phyloP scores from a whole-genome alignment of 2,329 filamentous ascomycete genomes.

The Penicillium sp. region DNA sequence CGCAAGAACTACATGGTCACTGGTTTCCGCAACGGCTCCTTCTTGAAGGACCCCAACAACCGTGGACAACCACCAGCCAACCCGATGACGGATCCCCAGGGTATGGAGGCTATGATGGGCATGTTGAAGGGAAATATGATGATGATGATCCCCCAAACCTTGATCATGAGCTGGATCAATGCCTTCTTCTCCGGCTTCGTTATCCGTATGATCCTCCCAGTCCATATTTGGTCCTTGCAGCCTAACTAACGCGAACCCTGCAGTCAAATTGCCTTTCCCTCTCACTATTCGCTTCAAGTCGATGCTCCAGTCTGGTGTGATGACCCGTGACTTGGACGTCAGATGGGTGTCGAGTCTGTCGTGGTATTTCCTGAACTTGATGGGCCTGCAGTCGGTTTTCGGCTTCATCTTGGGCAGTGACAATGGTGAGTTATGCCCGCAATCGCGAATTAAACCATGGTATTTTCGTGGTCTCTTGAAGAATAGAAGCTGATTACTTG shows the following conservation, averaged over 20 bases:
- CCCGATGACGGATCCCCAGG: slow-evolving; percentile 90
- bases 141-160: slow-evolving; percentile 98
- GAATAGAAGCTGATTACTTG: slow-evolving; percentile 5
- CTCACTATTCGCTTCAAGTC: slow-evolving; percentile 99
- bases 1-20: slow-evolving; percentile 81
- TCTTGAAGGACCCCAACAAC: slow-evolving; percentile 84
- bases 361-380: slow-evolving; percentile 98
- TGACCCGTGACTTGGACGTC: slow-evolving; percentile 93
- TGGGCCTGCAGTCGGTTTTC: slow-evolving; percentile 95
- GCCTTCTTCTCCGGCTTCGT: slow-evolving; percentile 98
- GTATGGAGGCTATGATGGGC: slow-evolving; percentile 99
- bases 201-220: slow-evolving; percentile 68
- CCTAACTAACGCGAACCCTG: slow-evolving; percentile 12
- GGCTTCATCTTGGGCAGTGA: slow-evolving; percentile 96
- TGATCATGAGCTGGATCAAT: slow-evolving; percentile 99
- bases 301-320: slow-evolving; percentile 97
- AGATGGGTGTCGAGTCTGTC: slow-evolving; percentile 98
- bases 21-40: slow-evolving; percentile 82
- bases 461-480: no score
- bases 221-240: not conserved
- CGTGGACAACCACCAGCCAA: slow-evolving; percentile 88
- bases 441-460: no score
- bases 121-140: slow-evolving; percentile 99
- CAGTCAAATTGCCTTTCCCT: slow-evolving; percentile 95
- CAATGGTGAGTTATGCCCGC: slow-evolving; percentile 68